phyloP scores from a whole-genome alignment of 495 filamentous ascomycete genomes.

The Neurospora sp. region DNA sequence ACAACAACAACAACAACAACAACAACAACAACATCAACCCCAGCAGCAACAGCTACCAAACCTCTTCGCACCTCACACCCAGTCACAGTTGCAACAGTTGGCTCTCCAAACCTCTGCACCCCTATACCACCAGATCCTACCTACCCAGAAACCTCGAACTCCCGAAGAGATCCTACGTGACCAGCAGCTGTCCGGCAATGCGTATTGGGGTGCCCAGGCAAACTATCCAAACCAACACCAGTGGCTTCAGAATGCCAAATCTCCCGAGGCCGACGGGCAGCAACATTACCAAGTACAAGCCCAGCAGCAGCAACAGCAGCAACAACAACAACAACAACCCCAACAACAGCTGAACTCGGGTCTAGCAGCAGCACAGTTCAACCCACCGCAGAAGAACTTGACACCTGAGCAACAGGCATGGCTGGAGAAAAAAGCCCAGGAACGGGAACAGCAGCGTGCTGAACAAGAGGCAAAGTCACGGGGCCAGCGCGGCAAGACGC shows the following conservation, averaged over 20 bases:
- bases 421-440: neutral
- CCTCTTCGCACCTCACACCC: neutral
- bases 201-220: neutral
- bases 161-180: constrained; percentile 1
- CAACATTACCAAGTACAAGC: neutral
- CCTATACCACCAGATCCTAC: constrained; percentile 1
- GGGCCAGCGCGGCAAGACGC: neutral
- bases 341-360: neutral
- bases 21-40: constrained; percentile 5
- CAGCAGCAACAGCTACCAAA: constrained; percentile 8
- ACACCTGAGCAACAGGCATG: neutral
- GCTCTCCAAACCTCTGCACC: neutral
- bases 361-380: neutral
- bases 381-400: neutral
- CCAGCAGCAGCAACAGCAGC: constrained; percentile 1
- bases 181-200: neutral
- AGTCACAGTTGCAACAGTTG: neutral
- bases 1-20: neutral
- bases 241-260: neutral
- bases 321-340: neutral
- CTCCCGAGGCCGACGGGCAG: neutral
- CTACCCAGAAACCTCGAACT: constrained; percentile 1
- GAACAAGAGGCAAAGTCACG: neutral
- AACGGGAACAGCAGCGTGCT: neutral
- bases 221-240: neutral